Base-by-base conservation (phyloP, 768 basidiomycete species). In the Clavaria fumosa region DNA sequence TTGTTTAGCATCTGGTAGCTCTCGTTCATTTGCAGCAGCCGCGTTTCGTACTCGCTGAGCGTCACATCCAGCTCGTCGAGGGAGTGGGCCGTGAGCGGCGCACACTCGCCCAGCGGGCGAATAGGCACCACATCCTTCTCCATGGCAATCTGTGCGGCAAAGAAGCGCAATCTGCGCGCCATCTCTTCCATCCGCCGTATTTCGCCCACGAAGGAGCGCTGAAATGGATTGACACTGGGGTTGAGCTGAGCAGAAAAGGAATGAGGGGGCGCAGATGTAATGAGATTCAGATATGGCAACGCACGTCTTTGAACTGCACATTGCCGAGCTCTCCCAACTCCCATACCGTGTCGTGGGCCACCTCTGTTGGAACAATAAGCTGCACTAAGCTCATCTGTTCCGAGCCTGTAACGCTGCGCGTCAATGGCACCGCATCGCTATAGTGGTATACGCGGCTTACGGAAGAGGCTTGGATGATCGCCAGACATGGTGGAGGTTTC, bases 351-450 rank as follows among this genome's bases (percentile, higher is more conserved):
- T 96, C 89, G 57, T 99, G 95, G 20, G 91, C 88, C 43, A 93
- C 88, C 68, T 99, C 95, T 26, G 84, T 81, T 31, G 93, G 95
- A 48, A 96, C 82, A 54, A 89, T 91, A 51, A 99, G 77, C 67
- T 96, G 89, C 45, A 93, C 83, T 62, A 91, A 66, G 68, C 89
- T 93, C 91, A 96, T 96, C 66, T 77, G 72, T 64, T 95, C 91
- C 70, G 91, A 96, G 41, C 85, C 90, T 95, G 38, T 20, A 27
- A 10, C 31, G 38, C 41, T 37, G 37, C 4, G 30, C 50, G 43
- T 47, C 38, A 35, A 44, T 7, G 15, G 35, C 43, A 39, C 24
- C 39, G 23, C 18, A 26, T 24, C 11, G 23, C 35, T 21, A 12
- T 31, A 32, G 9, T 41, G 23, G 12, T 12, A 39, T 32, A 26